Percentiles rank a stretch among this genome's conserved stretches.
Conservation (phyloP, 495 filamentous ascomycete genomes). For the Sordaria brevicollis region DNA sequence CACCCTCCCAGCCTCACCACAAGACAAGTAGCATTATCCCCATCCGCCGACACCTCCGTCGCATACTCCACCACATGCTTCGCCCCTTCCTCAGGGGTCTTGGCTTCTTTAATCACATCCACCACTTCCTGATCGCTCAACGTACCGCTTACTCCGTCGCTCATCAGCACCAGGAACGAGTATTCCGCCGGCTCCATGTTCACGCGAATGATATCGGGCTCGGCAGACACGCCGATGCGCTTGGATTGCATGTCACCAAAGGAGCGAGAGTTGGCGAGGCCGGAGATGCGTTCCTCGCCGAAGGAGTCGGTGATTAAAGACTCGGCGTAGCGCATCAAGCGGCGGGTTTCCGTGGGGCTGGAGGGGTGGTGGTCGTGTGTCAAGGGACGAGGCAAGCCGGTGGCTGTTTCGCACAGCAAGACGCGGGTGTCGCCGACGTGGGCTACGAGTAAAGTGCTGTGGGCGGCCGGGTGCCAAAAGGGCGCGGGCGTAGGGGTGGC, state of each 20-base stretch:
- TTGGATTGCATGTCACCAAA: constrained; percentile 91
- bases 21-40: constrained; percentile 92
- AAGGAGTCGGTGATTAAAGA: constrained; percentile 92
- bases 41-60: constrained; percentile 69
- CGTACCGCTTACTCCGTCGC: constrained; percentile 76
- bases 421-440: constrained; percentile 92
- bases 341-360: constrained; percentile 68
- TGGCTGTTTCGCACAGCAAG: constrained; percentile 70
- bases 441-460: constrained; percentile 72
- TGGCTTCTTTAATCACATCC: constrained; percentile 87
- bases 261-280: constrained; percentile 84
- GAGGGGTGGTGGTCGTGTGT: constrained; percentile 87
- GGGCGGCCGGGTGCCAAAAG: constrained; percentile 86
- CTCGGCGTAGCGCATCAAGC: constrained; percentile 67
- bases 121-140: constrained; percentile 88
- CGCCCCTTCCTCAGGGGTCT: constrained; percentile 78
- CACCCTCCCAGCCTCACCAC: constrained; percentile 88
- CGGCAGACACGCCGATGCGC: constrained; percentile 84
- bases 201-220: constrained; percentile 70
- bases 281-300: constrained; percentile 90
- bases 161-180: constrained; percentile 76
- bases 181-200: constrained; percentile 75
- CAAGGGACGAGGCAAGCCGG: constrained; percentile 65
- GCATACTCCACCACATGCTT: constrained; percentile 73
- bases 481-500: constrained; percentile 83